Evolutionary conservation across 257 asterid species (phyloP).

Genomic region (Solanum pennellii): DNA sequence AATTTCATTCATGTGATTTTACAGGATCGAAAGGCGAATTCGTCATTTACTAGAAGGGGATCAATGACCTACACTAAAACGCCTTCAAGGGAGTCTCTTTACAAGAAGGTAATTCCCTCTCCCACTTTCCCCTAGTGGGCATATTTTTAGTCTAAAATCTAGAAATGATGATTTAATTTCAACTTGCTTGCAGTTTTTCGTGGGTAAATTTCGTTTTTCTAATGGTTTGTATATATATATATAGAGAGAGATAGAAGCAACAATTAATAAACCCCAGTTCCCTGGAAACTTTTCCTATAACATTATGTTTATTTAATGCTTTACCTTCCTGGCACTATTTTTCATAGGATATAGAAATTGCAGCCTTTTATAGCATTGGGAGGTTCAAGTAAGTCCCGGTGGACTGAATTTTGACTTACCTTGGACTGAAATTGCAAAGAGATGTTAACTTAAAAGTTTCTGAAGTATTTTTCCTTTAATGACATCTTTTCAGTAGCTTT

Average conservation of each 20-base stretch:
- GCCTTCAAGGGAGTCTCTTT: constrained; percentile 68
- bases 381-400: background rate
- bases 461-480: no score
- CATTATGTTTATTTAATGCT: background rate
- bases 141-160: background rate
- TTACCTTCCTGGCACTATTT: background rate
- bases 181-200: background rate
- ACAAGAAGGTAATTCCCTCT: constrained; percentile 50
- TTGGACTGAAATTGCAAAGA: background rate
- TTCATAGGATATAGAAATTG: background rate
- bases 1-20: background rate
- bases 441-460: no score
- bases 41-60: constrained; percentile 72
- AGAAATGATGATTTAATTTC: background rate
- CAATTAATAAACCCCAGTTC: background rate
- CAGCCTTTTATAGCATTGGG: background rate
- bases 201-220: no score
- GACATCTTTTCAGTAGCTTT: background rate
- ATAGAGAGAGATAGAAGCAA: background rate
- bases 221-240: background rate
- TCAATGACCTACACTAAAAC: constrained; percentile 86
- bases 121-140: background rate
- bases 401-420: background rate
- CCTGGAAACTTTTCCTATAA: background rate
- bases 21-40: constrained; percentile 63